phyloP scores from a whole-genome alignment of 163 green algal genomes.

The Prototheca stagnorum region DNA sequence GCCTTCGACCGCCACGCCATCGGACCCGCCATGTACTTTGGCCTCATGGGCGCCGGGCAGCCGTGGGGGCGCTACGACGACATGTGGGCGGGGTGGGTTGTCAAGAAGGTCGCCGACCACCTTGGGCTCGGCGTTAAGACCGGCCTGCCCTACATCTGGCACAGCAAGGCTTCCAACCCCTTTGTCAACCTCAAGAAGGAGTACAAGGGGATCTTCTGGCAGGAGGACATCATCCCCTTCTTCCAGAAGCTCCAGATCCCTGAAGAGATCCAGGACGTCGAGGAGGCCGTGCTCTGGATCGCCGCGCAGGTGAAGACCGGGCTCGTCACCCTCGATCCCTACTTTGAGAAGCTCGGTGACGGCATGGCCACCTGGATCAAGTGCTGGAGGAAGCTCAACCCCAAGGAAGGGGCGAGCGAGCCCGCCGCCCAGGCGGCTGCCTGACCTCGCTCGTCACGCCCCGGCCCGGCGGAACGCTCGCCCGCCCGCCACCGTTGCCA shows the following conservation, averaged over 20 bases:
- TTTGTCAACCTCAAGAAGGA: slow-evolving; percentile 94
- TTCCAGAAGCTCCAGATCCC: slow-evolving; percentile 63
- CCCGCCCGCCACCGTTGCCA: too few relatives aligned
- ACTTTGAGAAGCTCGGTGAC: slow-evolving; percentile 84
- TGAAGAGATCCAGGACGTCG: slow-evolving; percentile 32
- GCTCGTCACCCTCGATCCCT: slow-evolving; percentile 71
- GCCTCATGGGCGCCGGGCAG: slow-evolving; percentile 91
- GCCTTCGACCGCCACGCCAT: slow-evolving; percentile 86
- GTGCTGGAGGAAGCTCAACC: slow-evolving; percentile 57
- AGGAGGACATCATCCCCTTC: slow-evolving; percentile 96
- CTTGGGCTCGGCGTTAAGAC: slow-evolving; percentile 85
- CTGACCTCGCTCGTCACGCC: too few relatives aligned
- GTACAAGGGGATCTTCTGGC: slow-evolving; percentile 98
- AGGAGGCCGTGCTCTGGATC: slow-evolving; percentile 4
- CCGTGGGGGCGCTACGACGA: slow-evolving; percentile 89
- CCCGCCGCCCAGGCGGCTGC: too few relatives aligned
- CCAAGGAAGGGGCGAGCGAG: neutral
- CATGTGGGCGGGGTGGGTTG: slow-evolving; percentile 96
- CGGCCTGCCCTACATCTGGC: slow-evolving; percentile 91
- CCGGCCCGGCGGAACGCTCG: too few relatives aligned
- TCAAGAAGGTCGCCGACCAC: slow-evolving; percentile 86
- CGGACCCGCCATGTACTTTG: slow-evolving; percentile 95
- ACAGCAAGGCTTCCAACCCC: slow-evolving; percentile 90
- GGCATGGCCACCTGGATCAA: slow-evolving; percentile 83
- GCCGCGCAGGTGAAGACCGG: slow-evolving; percentile 38